Conservation (phyloP, 1,284 basidiomycete species). For the Sanguinoderma infundibulare region DNA sequence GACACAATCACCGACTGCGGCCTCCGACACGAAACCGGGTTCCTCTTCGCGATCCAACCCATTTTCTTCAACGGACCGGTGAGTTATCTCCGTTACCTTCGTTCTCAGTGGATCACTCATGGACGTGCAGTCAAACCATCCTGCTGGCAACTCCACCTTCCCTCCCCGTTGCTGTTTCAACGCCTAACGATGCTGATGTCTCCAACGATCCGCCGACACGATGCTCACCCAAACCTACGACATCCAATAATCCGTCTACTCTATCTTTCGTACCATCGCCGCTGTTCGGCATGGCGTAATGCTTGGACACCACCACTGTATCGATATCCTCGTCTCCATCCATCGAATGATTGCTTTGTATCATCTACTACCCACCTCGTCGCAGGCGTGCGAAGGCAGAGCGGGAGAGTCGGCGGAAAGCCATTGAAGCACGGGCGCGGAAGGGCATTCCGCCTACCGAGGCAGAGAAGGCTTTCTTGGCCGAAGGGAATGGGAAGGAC, state of each 20-base stretch:
- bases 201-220: conserved; percentile 29
- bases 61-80: conserved; percentile 76
- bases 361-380: conserved; percentile 7
- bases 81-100: conserved; percentile 41
- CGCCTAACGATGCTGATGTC: conserved; percentile 16
- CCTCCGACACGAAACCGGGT: conserved; percentile 15
- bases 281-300: conserved; percentile 66
- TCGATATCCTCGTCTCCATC: conserved; percentile 20
- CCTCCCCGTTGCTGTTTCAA: conserved; percentile 22
- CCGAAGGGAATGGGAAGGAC: conserved; percentile 46
- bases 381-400: conserved; percentile 72
- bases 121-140: conserved; percentile 50
- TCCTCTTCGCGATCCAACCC: conserved; percentile 42
- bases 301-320: conserved; percentile 17
- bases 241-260: conserved; percentile 32
- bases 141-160: conserved; percentile 32
- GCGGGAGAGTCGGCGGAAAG: conserved; percentile 64
- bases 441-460: conserved; percentile 60
- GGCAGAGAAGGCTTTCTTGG: conserved; percentile 64
- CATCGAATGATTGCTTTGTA: conserved; percentile 3
- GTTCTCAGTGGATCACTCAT: conserved; percentile 65
- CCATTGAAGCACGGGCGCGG: conserved; percentile 68
- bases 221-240: conserved; percentile 30
- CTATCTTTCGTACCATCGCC: conserved; percentile 65
- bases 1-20: conserved; percentile 9